These are phyloP conservation scores for Dipodascus albidus DNA, from an alignment of 805 yeast species.

Conservation along the genomic window DNA sequence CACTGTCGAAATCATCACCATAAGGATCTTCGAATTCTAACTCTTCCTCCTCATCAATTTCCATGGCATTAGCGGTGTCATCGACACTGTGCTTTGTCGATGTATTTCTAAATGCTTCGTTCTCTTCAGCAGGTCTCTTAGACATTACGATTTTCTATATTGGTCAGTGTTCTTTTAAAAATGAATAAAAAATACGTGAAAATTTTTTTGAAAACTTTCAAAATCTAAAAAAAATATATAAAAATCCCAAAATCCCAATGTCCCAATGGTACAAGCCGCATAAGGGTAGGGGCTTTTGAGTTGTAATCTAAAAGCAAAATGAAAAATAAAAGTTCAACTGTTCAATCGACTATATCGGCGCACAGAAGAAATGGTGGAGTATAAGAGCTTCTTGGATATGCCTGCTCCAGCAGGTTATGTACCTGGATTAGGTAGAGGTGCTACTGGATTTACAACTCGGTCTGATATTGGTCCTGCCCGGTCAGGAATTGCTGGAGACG, in stretches of 20 bases:
- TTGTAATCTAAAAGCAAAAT: neutral
- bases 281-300: neutral
- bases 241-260: neutral
- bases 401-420: slow-evolving; percentile 84
- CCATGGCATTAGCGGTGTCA: slow-evolving; percentile 27
- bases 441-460: slow-evolving; percentile 81
- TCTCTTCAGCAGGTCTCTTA: slow-evolving; percentile 38
- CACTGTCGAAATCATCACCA: slow-evolving; percentile 82
- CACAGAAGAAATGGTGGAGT: neutral
- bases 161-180: neutral
- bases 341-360: too few species aligned
- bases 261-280: neutral
- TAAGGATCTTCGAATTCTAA: slow-evolving; percentile 57
- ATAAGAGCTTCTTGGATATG: slow-evolving; percentile 53
- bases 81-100: slow-evolving; percentile 29
- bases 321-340: neutral
- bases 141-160: slow-evolving; percentile 29
- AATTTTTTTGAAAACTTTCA: neutral
- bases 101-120: slow-evolving; percentile 20
- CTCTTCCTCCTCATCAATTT: slow-evolving; percentile 23
- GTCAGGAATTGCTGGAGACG: slow-evolving; percentile 29
- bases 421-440: slow-evolving; percentile 93
- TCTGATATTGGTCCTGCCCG: slow-evolving; percentile 55
- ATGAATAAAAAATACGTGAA: neutral
- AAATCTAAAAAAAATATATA: neutral